Percentiles rank a stretch among this genome's conserved stretches.
These are phyloP conservation scores for Castanea mollissima DNA, from an alignment of 306 rosid species.

Conservation along the genomic window DNA sequence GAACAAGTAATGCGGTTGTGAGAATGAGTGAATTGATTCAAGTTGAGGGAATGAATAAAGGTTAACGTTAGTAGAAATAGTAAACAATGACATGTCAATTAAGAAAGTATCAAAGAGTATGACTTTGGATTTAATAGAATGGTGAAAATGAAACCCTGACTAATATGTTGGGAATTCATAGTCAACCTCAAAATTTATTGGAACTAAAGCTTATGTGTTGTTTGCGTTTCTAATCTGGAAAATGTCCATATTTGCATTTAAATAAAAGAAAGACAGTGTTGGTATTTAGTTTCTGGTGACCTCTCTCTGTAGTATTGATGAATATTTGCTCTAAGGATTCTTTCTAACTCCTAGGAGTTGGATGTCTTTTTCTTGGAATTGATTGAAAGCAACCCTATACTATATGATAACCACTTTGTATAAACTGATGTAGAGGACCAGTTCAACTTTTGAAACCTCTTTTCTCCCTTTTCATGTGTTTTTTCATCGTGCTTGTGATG, in stretches of 20 bases:
- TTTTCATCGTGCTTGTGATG: not conserved
- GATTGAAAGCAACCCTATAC: constrained; percentile 9
- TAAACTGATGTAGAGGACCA: constrained; percentile 15
- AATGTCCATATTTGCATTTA: not conserved
- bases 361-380: constrained; percentile 25
- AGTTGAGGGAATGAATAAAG: too few species aligned
- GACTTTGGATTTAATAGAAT: too few species aligned
- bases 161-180: too few species aligned
- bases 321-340: not conserved
- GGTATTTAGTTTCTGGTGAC: constrained; percentile 11
- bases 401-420: constrained; percentile 17
- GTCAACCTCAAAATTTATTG: fast-evolving
- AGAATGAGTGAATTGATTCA: too few species aligned
- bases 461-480: not conserved
- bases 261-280: not conserved
- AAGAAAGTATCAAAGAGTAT: too few species aligned
- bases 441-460: constrained; percentile 17
- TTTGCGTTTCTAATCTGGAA: not conserved
- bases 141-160: too few species aligned
- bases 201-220: too few species aligned
- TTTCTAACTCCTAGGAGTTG: not conserved
- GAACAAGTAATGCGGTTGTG: too few species aligned
- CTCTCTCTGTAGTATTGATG: not conserved
- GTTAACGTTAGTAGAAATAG: too few species aligned
- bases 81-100: too few species aligned